Evolutionary conservation across 192 early-diverging fungal species (phyloP).

Genomic region (Mortierella claussenii): DNA sequence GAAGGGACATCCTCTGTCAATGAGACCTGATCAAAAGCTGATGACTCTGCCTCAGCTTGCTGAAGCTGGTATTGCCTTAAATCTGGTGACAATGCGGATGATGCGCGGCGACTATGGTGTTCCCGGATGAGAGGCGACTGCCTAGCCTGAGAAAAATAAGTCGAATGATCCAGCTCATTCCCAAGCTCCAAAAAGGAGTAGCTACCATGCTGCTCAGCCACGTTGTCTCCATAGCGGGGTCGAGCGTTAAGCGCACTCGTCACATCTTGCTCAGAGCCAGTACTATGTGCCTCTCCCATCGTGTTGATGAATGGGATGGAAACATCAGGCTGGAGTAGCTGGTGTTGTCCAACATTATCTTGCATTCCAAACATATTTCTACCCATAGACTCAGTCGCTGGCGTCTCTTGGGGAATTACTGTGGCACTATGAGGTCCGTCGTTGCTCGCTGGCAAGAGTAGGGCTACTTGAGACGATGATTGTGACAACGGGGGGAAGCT

Average conservation of each 20-base stretch:
- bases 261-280: conserved; percentile 1
- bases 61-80: background rate
- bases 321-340: too few relatives aligned
- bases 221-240: background rate
- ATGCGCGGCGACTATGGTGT: background rate
- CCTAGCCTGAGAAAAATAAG: conserved; percentile 21
- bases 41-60: conserved; percentile 2
- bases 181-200: conserved; percentile 42
- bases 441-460: too few relatives aligned
- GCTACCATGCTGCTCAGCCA: conserved; percentile 7
- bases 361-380: too few relatives aligned
- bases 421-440: too few relatives aligned
- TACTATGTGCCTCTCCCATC: background rate
- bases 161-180: conserved; percentile 5
- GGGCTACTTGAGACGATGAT: too few relatives aligned
- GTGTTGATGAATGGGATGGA: conserved; percentile 12
- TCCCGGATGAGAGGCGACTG: conserved; percentile 17
- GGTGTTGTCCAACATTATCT: too few relatives aligned
- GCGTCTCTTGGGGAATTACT: too few relatives aligned
- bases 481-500: too few relatives aligned
- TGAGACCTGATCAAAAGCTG: conserved; percentile 38
- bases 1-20: conserved; percentile 20
- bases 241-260: background rate
- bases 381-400: too few relatives aligned
- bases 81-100: background rate